Evolutionary conservation across 23 red algal species (phyloP).

Genomic region (Cyanidiococcus yangmingshanensis): DNA sequence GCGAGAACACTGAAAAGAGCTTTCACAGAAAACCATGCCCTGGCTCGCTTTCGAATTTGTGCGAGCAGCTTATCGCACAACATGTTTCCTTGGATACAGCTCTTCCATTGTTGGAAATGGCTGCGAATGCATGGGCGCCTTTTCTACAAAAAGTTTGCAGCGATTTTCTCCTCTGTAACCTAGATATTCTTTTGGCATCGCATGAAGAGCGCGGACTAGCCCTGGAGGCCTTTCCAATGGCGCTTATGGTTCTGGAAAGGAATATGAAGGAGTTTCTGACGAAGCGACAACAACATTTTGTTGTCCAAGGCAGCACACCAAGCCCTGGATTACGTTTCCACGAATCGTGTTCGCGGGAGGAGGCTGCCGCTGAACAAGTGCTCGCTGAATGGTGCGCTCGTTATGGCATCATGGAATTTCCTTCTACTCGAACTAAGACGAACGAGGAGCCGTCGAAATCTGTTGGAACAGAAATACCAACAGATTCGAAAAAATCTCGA

Average conservation of each 20-base stretch:
- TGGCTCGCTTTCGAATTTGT: not conserved
- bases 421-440: not conserved
- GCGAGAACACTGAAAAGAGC: not conserved
- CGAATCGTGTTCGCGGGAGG: not conserved
- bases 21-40: not conserved
- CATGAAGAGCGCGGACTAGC: not conserved
- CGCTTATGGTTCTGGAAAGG: not conserved
- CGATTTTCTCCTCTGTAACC: not conserved
- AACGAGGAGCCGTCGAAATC: too few relatives aligned
- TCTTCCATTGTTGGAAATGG: not conserved
- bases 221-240: not conserved
- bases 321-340: not conserved
- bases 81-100: not conserved
- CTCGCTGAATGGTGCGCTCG: not conserved
- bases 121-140: not conserved
- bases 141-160: not conserved
- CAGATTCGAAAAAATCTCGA: too few relatives aligned
- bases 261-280: not conserved
- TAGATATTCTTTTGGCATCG: slow-evolving; percentile 3
- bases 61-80: not conserved
- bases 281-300: not conserved
- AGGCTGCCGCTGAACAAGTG: not conserved
- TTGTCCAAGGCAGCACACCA: not conserved
- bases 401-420: not conserved
- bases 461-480: too few relatives aligned